These are phyloP conservation scores for Megacollybia marginata DNA, from an alignment of 768 basidiomycete genomes.

Conservation along the genomic window DNA sequence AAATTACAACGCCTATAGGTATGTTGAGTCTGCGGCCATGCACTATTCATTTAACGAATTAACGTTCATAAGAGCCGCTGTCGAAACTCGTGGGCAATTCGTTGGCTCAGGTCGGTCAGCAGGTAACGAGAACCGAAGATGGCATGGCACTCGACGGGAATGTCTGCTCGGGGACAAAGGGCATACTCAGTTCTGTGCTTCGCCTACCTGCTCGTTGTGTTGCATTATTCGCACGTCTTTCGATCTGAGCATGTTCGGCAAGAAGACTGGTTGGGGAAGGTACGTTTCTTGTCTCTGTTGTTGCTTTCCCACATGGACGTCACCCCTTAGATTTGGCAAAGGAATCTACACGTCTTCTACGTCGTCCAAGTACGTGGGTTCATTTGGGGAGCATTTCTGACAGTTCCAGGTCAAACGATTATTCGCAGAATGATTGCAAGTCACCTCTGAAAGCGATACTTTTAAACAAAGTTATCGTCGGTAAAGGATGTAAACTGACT, in stretches of 20 bases:
- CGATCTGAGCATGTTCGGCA: slow-evolving; percentile 54
- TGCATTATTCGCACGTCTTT: slow-evolving; percentile 58
- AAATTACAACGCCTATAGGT: slow-evolving; percentile 59
- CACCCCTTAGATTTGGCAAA: slow-evolving; percentile 46
- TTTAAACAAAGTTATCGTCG: slow-evolving; percentile 70
- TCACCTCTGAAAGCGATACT: slow-evolving; percentile 57
- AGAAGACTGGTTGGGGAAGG: slow-evolving; percentile 72
- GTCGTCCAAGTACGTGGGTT: slow-evolving; percentile 51
- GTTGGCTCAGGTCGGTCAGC: slow-evolving; percentile 41
- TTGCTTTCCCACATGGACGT: background rate
- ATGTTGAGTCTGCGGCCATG: slow-evolving; percentile 7
- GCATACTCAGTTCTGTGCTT: slow-evolving; percentile 46
- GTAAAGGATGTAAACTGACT: slow-evolving; percentile 60
- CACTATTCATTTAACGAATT: slow-evolving; percentile 1
- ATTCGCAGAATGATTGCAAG: slow-evolving; percentile 50
- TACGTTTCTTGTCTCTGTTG: slow-evolving; percentile 13
- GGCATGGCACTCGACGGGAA: slow-evolving; percentile 65
- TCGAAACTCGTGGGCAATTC: slow-evolving; percentile 58
- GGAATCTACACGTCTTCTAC: slow-evolving; percentile 74
- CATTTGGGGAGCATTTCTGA: background rate
- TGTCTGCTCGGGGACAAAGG: slow-evolving; percentile 62
- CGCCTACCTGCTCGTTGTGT: slow-evolving; percentile 53
- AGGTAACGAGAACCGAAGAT: slow-evolving; percentile 69
- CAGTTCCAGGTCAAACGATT: slow-evolving; percentile 52
- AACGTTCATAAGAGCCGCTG: slow-evolving; percentile 31